A percentile compares a stretch with the other conserved stretches of the same genome.
phyloP scores from a whole-genome alignment of 345 rosid species.

The Aethionema arabicum region DNA sequence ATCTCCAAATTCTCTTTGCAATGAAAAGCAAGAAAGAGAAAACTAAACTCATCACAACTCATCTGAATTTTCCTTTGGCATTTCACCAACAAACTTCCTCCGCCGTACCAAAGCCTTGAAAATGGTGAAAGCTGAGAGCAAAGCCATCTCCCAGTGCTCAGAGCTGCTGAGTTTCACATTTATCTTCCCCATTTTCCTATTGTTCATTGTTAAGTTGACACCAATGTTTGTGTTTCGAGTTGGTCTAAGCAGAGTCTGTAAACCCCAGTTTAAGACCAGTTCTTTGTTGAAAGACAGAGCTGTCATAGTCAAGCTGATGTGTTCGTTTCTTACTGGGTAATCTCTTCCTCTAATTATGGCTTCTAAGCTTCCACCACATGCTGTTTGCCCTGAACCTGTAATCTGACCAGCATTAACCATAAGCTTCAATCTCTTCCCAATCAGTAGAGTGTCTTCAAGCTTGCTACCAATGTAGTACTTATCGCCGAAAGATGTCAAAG shows the following conservation, averaged over 20 bases:
- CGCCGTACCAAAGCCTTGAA: constrained; percentile 50
- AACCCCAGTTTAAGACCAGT: constrained; percentile 62
- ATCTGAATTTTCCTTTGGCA: constrained; percentile 33
- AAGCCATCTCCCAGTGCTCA: constrained; percentile 62
- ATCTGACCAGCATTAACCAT: constrained; percentile 63
- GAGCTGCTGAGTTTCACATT: constrained; percentile 65
- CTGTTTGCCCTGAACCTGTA: constrained; percentile 57
- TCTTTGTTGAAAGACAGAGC: constrained; percentile 69
- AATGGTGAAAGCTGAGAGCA: constrained; percentile 57
- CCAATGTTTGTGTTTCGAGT: constrained; percentile 50
- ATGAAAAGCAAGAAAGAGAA: constrained; percentile 2
- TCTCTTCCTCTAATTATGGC: constrained; percentile 75
- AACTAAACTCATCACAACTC: constrained; percentile 40
- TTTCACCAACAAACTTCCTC: constrained; percentile 39
- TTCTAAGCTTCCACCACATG: constrained; percentile 73
- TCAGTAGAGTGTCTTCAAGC: constrained; percentile 66
- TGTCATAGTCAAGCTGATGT: constrained; percentile 52
- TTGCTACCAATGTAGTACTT: constrained; percentile 70
- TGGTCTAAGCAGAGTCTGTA: constrained; percentile 70
- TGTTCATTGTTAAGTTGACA: constrained; percentile 64
- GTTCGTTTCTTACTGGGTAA: constrained; percentile 71
- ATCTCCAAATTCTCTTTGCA: constrained; percentile 23
- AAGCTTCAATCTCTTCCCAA: constrained; percentile 73
- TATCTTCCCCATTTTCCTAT: constrained; percentile 73
- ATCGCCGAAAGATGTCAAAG: constrained; percentile 57